Evolutionary conservation across 495 filamentous ascomycete genomes (phyloP).

Genomic region (Penicillium odoratum): DNA sequence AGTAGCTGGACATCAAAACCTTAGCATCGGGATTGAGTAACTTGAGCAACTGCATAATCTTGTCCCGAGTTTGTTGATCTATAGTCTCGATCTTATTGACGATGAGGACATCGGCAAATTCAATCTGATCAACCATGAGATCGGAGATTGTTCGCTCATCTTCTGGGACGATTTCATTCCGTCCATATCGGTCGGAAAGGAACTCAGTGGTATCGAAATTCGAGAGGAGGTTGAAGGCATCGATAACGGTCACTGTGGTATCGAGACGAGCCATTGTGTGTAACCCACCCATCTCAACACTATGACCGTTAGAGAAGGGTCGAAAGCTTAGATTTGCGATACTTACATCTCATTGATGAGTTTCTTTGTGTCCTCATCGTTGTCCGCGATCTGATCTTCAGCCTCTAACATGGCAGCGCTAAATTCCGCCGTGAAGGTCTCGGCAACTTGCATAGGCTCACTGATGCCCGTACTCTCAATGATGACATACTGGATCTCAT

Average conservation of each 20-base stretch:
- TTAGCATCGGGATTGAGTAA: constrained; percentile 54
- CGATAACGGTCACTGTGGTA: constrained; percentile 59
- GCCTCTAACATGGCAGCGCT: constrained; percentile 42
- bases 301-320: constrained; percentile 15
- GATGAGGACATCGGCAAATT: constrained; percentile 61
- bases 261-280: constrained; percentile 56
- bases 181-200: constrained; percentile 49
- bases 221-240: constrained; percentile 58
- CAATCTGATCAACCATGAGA: constrained; percentile 62
- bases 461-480: constrained; percentile 63
- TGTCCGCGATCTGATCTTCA: constrained; percentile 29
- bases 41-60: constrained; percentile 45
- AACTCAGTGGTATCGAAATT: constrained; percentile 60
- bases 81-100: constrained; percentile 56
- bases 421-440: constrained; percentile 58
- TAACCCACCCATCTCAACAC: constrained; percentile 49
- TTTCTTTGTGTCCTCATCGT: constrained; percentile 35
- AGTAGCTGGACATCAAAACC: constrained; percentile 47
- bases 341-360: constrained; percentile 41
- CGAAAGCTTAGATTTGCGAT: no score
- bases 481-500: constrained; percentile 56
- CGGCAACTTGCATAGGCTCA: constrained; percentile 63
- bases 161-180: constrained; percentile 45
- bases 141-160: constrained; percentile 62
- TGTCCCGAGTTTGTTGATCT: constrained; percentile 33